Evolutionary conservation across 768 basidiomycete genomes (phyloP), one percentile per base, ranked within the genome.

Genomic region (Candolleomyces eurysporus): DNA sequence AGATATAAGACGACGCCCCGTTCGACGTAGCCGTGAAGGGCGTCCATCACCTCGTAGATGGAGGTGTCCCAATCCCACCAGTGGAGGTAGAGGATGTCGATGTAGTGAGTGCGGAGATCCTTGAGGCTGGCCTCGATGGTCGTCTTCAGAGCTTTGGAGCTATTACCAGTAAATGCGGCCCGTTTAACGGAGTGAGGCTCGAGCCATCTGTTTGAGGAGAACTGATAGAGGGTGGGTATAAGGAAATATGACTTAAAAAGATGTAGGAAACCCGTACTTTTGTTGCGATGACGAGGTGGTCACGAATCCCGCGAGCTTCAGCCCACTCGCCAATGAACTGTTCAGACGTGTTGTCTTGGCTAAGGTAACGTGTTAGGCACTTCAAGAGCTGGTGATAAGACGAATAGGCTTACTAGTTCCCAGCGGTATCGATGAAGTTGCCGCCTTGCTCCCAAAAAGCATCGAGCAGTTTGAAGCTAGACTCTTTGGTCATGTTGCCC

Each of bases 11-110:
- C 82, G 63, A 85, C 84, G 16, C 84, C 80, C 21, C 72, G 65
- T 8, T 67, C 68, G 42, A 87, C 80, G 45, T 87, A 75, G 17
- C 74, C 70, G 63, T 87, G 82, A 10, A 88, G 72, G 7, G 74
- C 68, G 45, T 77, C 76, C 83, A 87, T 84, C 52, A 86, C 70
- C 68, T 88, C 85, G 66, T 82, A 79, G 51, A 86, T 73, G 7
- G 75, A 71, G 22, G 80, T 82, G 8, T 72, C 67, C 60, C 74
- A 82, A 65, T 86, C 84, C 84, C 83, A 82, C 68, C 71, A 78
- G 57, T 80, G 78, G 5, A 79, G 43, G 66, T 81, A 80, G n/a
- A 80, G 53, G 36, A 62, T 19, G 50, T 62, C 61, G 22, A 80
- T 75, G 54, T 79, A 79, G 6, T 65, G 63, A 1, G 76, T 79